phyloP scores from a whole-genome alignment of 176 grass and related monocot genomes.

The Luzula sylvatica region DNA sequence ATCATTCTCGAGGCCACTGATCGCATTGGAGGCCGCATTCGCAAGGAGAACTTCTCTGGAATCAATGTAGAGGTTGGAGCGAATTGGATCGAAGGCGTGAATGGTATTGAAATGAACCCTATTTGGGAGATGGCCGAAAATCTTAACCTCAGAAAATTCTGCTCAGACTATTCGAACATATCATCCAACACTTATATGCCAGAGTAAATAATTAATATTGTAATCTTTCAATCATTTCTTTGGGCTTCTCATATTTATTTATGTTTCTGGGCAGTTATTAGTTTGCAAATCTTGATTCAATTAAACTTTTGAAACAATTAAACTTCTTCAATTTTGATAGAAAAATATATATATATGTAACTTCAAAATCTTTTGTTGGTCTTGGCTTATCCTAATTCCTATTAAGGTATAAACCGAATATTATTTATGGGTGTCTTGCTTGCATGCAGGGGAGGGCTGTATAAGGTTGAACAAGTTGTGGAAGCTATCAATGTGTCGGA shows the following conservation, averaged over 20 bases:
- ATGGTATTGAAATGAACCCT: conserved; percentile 35
- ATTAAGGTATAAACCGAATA: no score
- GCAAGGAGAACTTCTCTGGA: conserved; percentile 36
- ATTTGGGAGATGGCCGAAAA: conserved; percentile 52
- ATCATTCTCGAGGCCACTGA: conserved; percentile 50
- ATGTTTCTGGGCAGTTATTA: no score
- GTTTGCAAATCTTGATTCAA: no score
- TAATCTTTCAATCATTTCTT: no score
- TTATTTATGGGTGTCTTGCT: not conserved
- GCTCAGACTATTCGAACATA: conserved; percentile 31
- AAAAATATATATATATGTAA: no score
- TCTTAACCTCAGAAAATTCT: conserved; percentile 47
- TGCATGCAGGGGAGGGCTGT: conserved; percentile 25
- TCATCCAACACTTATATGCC: conserved; percentile 39
- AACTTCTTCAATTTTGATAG: no score
- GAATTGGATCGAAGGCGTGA: conserved; percentile 69
- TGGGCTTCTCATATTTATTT: no score
- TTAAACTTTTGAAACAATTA: no score
- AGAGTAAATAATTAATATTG: conserved; percentile 18
- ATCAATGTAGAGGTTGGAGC: conserved; percentile 56
- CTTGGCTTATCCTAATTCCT: no score
- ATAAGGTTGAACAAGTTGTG: conserved; percentile 14
- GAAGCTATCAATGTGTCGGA: conserved; percentile 17
- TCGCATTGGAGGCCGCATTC: conserved; percentile 47
- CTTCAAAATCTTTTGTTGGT: no score